phyloP scores from a whole-genome alignment of 2,329 filamentous ascomycete species.

The Botrytis squamosa region DNA sequence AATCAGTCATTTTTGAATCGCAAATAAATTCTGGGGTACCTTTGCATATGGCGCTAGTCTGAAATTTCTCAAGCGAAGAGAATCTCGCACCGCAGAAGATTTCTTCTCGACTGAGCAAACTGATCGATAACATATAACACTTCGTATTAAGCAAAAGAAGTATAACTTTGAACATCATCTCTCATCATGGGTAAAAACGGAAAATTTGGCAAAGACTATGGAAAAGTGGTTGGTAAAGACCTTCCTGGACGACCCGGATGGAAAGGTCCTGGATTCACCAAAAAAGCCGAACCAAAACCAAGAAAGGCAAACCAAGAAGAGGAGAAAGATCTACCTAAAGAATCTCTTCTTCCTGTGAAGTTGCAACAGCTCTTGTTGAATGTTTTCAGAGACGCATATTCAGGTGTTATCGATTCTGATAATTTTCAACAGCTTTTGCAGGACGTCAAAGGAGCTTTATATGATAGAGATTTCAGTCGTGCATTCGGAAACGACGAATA shows the following conservation, averaged over 20 bases:
- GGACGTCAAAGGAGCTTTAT: slow-evolving; percentile 81
- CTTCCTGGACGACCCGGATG: slow-evolving; percentile 30
- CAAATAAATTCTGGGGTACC: slow-evolving; percentile 5
- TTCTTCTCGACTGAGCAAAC: slow-evolving; percentile 3
- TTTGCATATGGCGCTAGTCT: slow-evolving; percentile 10
- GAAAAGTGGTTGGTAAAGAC: slow-evolving; percentile 34
- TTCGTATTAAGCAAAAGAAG: neutral
- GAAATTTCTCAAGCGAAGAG: slow-evolving; percentile 17
- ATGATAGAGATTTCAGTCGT: slow-evolving; percentile 75
- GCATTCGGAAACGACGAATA: slow-evolving; percentile 74
- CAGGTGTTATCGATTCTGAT: slow-evolving; percentile 47
- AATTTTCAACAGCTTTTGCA: slow-evolving; percentile 63
- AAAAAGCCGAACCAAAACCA: slow-evolving; percentile 28
- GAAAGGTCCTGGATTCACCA: slow-evolving; percentile 34
- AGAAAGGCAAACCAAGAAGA: slow-evolving; percentile 17
- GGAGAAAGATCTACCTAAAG: slow-evolving; percentile 18
- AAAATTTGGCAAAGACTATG: slow-evolving; percentile 31
- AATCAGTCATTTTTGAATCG: neutral
- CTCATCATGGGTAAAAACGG: slow-evolving; percentile 34
- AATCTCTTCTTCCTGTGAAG: slow-evolving; percentile 44
- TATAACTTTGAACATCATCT: neutral
- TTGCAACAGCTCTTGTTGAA: slow-evolving; percentile 71
- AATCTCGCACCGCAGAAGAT: slow-evolving; percentile 17
- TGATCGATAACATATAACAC: neutral
- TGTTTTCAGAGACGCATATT: slow-evolving; percentile 68